Base-by-base conservation (phyloP, 495 filamentous ascomycete species). In the Podospora conica region DNA sequence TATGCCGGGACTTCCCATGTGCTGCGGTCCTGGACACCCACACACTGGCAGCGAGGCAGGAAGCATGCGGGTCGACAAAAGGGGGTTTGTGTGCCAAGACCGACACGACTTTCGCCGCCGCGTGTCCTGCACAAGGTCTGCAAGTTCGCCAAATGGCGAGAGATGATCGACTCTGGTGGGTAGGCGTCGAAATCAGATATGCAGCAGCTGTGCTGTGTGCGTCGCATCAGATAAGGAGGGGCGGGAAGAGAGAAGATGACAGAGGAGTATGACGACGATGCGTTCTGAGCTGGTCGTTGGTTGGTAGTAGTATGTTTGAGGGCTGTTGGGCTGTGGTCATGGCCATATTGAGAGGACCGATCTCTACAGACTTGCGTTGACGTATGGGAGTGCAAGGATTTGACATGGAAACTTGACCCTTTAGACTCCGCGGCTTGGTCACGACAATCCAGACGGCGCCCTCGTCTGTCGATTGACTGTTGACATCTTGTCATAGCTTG, bases 21-120 rank as follows among this genome's bases (percentile, higher is more conserved):
- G 15, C 15, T 48, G 15, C 40, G 40, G 40, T 48, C 40, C 40
- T 48, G 15, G 40, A 48, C 40, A 48, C 40, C 40, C 18, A 48
- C 29, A 31, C 27, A 28, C 53, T 33, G 62, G 20, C 55, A 60
- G 21, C 48, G 15, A 60, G 40, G 58, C 21, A 25, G 48, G 56
- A 28, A 31, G 27, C 31, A 40, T 67, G 65, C 65, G 63, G 29
- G 65, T 67, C 59, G 65, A 67, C 60, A 20, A 57, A 67, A 67
- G 63, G 31, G 57, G 64, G 57, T 21, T 53, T 63, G 33, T 63
- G 31, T 63, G 33, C 60, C 60, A 63, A 63, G 60, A 60, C 25
- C 18, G 40, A 48, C 40, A n/a, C 40, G 40, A 48, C 40, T 7
- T 21, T 40, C 58, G 58, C 29, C 40, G 29, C 29, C 29, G 29